Conservation (phyloP, 73 alveolate genomes). For the Paramecium sonneborni region DNA sequence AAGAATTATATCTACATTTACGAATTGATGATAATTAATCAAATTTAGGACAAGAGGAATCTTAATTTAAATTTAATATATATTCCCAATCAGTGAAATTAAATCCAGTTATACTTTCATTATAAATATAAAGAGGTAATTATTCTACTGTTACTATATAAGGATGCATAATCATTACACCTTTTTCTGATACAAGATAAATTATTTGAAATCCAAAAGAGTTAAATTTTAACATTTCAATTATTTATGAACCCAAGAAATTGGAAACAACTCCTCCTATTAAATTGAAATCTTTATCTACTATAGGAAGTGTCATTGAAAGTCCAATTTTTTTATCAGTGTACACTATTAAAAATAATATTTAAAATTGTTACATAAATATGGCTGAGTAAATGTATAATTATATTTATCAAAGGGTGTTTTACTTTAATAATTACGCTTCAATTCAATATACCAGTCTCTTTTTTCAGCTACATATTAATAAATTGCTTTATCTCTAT, state of each 20-base stretch:
- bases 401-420: neutral
- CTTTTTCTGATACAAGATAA: neutral
- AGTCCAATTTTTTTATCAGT: neutral
- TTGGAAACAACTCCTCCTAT: slow-evolving; percentile 22
- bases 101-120: slow-evolving; percentile 24
- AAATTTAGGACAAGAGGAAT: neutral
- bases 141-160: neutral
- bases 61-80: neutral
- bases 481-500: neutral
- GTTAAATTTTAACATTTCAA: neutral
- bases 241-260: neutral
- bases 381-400: neutral
- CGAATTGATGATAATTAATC: neutral
- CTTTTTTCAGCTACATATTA: neutral
- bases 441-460: neutral
- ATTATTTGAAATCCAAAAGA: neutral
- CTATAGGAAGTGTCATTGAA: neutral
- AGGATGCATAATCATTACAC: slow-evolving; percentile 10
- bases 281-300: neutral
- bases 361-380: neutral
- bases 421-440: neutral
- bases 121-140: slow-evolving; percentile 4
- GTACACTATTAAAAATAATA: neutral
- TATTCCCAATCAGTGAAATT: neutral
- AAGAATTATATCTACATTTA: neutral